phyloP scores from a whole-genome alignment of 2,329 filamentous ascomycete genomes.

The Penicillium sp. region DNA sequence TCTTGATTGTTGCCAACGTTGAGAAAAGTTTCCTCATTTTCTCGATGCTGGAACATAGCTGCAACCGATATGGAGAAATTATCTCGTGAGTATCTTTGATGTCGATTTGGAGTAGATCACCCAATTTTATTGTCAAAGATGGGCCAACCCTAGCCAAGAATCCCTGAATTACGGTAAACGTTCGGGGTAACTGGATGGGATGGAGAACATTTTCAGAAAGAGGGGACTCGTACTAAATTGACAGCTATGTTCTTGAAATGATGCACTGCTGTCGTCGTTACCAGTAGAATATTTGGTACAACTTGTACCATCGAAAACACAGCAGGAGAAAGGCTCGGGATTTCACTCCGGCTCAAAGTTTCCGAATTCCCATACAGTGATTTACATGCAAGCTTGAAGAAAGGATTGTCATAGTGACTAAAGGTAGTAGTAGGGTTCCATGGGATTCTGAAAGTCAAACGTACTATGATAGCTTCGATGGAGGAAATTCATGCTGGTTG shows the following conservation, averaged over 20 bases:
- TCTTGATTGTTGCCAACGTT: constrained; percentile 12
- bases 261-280: constrained; percentile 27
- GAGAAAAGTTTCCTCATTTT: constrained; percentile 15
- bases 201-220: neutral
- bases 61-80: neutral
- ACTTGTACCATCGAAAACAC: neutral
- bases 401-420: constrained; percentile 21
- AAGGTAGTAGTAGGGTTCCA: constrained; percentile 6
- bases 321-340: constrained; percentile 16
- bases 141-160: neutral
- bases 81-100: neutral
- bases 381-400: neutral
- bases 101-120: neutral
- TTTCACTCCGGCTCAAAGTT: constrained; percentile 14
- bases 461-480: neutral
- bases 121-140: too few species aligned
- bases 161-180: neutral
- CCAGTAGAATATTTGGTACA: neutral
- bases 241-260: constrained; percentile 3
- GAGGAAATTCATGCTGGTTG: too few species aligned
- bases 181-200: too few species aligned
- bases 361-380: neutral
- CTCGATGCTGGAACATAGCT: constrained; percentile 27
- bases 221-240: neutral
- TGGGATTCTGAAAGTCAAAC: constrained; percentile 9